phyloP scores from a whole-genome alignment of 345 rosid species.

The Sisymbrium irio region DNA sequence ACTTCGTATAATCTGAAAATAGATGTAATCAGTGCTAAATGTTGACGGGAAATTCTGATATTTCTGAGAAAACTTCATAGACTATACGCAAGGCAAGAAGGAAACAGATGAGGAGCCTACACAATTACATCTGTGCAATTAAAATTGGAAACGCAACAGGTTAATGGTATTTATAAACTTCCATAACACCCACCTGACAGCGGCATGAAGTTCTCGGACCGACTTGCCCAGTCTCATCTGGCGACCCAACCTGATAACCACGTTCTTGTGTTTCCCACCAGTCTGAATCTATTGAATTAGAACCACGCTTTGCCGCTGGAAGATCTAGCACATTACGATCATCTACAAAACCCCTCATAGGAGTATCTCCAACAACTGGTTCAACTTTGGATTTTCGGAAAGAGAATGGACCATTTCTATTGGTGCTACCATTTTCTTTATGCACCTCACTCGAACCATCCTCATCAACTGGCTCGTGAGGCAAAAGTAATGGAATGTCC shows the following conservation, averaged over 20 bases:
- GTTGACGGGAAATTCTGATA: not conserved
- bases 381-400: constrained; percentile 61
- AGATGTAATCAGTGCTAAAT: constrained; percentile 21
- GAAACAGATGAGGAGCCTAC: constrained; percentile 13
- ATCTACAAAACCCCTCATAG: constrained; percentile 91
- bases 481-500: constrained; percentile 94
- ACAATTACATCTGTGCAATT: not conserved
- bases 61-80: not conserved
- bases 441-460: constrained; percentile 43
- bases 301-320: constrained; percentile 38
- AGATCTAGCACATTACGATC: constrained; percentile 44
- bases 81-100: constrained; percentile 19
- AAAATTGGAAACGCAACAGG: not conserved
- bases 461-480: constrained; percentile 67
- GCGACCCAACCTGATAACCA: constrained; percentile 56
- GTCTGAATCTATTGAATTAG: constrained; percentile 48
- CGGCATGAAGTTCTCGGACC: constrained; percentile 88
- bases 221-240: constrained; percentile 74
- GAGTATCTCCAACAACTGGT: constrained; percentile 52
- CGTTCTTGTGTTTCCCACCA: constrained; percentile 97
- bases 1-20: constrained; percentile 86
- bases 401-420: constrained; percentile 53
- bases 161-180: constrained; percentile 4
- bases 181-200: constrained; percentile 77
- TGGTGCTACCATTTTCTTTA: constrained; percentile 42